A percentile compares a stretch with the other conserved stretches of the same genome.
phyloP scores from a whole-genome alignment of 75 land plant species.

The Isoetes taiwanensis region DNA sequence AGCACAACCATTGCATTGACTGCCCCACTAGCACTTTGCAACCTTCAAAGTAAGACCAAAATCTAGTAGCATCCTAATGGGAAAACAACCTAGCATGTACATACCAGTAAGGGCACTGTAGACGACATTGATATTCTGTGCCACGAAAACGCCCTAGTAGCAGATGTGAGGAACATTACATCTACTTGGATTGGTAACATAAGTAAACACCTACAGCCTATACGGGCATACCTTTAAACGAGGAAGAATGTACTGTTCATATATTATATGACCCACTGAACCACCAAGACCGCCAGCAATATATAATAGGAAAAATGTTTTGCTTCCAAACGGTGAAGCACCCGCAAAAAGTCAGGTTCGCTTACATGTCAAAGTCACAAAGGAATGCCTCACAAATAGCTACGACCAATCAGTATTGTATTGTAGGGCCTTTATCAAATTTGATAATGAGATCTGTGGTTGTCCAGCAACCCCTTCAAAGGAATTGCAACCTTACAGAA shows the following conservation, averaged over 20 bases:
- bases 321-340: conserved; percentile 38
- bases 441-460: background rate
- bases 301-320: conserved; percentile 57
- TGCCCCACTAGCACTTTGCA: conserved; percentile 89
- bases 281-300: conserved; percentile 71
- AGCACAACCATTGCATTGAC: conserved; percentile 75
- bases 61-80: background rate
- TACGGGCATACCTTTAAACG: conserved; percentile 26
- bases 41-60: background rate
- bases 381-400: background rate
- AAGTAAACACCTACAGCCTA: too few species aligned
- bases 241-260: conserved; percentile 28
- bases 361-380: background rate
- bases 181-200: background rate
- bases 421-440: background rate
- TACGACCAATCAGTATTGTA: background rate
- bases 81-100: background rate
- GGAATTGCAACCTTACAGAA: background rate
- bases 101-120: background rate
- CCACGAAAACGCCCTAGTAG: conserved; percentile 11
- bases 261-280: conserved; percentile 40
- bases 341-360: background rate
- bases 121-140: background rate
- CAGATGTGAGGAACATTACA: background rate
- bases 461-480: background rate